These are phyloP conservation scores for Penicillium salamii DNA, from an alignment of 495 filamentous ascomycete genomes.

Conservation along the genomic window DNA sequence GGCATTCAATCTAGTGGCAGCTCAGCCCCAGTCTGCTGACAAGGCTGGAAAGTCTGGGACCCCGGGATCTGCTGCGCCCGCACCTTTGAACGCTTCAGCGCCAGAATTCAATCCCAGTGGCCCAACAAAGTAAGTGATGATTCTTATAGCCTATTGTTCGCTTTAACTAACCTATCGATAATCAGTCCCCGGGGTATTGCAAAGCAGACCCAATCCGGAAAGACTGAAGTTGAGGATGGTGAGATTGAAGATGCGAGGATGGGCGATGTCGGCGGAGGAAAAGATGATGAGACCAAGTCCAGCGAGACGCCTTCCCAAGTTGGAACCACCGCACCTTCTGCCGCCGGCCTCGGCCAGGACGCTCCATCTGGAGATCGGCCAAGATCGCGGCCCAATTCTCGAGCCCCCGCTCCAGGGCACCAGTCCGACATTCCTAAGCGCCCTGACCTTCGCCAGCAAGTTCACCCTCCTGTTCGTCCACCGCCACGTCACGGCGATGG, in stretches of 20 bases:
- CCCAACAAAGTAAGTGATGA: conserved; percentile 40
- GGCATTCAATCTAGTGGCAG: conserved; percentile 55
- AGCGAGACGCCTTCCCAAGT: conserved; percentile 3
- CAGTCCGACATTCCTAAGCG: conserved; percentile 34
- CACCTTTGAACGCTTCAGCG: conserved; percentile 45
- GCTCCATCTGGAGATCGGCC: conserved; percentile 18
- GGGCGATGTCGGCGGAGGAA: conserved; percentile 28
- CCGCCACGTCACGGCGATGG: conserved; percentile 26
- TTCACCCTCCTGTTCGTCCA: conserved; percentile 28
- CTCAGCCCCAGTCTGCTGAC: conserved; percentile 25
- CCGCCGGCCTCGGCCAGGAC: conserved; percentile 16
- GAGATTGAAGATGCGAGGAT: conserved; percentile 70
- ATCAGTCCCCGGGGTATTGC: conserved; percentile 31
- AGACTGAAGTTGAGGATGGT: conserved; percentile 70
- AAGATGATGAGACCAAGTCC: conserved; percentile 9
- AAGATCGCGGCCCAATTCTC: conserved; percentile 24
- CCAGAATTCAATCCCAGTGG: conserved; percentile 44
- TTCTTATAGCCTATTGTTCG: background rate
- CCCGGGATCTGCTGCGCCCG: conserved; percentile 30
- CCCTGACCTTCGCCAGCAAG: conserved; percentile 36
- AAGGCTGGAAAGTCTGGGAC: conserved; percentile 36
- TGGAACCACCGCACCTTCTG: conserved; percentile 11
- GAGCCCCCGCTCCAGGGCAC: conserved; percentile 27
- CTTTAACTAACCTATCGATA: conserved; percentile 13
- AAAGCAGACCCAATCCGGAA: conserved; percentile 25